Base-by-base conservation (phyloP, 2,329 filamentous ascomycete species). In the Penicillium sp. region DNA sequence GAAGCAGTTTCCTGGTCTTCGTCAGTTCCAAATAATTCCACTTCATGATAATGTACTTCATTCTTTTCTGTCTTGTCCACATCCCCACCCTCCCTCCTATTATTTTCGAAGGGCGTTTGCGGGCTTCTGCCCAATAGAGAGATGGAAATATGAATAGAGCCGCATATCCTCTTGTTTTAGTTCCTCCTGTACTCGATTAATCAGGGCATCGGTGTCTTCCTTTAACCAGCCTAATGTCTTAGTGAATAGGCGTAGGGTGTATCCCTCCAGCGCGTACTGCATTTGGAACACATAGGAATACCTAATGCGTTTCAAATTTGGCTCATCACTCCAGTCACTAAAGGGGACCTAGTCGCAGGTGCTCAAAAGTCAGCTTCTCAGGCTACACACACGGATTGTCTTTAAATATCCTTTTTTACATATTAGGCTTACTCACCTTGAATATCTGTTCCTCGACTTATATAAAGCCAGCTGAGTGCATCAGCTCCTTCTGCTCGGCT, bases 391-490 rank as follows among this genome's bases (percentile, higher is more conserved):
- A 37, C 12, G 6, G 35, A 37, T 37, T 37, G 5, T 47, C 47
- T 51, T 51, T 4, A 19, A 51, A 35, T n/a, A 33, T 30, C n/a
- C n/a, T n/a, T n/a, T n/a, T n/a, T n/a, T n/a, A n/a, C n/a, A n/a
- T n/a, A n/a, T n/a, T n/a, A n/a, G n/a, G 15, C 12, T 51, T 22
- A 33, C 28, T 51, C 0, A 51, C 47, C 47, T 51, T 22, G 19
- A 35, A 35, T 51, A 22, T 13, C n/a, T 19, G 28, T 51, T 51
- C 28, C n/a, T 51, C 47, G 26, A 51, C 47, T 22, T 51, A 17
- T 33, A 51, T 17, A 51, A 51, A 51, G 47, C 47, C n/a, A 35
- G 28, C 17, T n/a, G 22, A 51, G 47, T 51, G 10, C 15, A 51
- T 51, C 13, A 35, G 47, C 28, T 17, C 28, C 47, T 51, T 35